Conservation (phyloP, 2,329 filamentous ascomycete species). For the Rutstroemia sp. region DNA sequence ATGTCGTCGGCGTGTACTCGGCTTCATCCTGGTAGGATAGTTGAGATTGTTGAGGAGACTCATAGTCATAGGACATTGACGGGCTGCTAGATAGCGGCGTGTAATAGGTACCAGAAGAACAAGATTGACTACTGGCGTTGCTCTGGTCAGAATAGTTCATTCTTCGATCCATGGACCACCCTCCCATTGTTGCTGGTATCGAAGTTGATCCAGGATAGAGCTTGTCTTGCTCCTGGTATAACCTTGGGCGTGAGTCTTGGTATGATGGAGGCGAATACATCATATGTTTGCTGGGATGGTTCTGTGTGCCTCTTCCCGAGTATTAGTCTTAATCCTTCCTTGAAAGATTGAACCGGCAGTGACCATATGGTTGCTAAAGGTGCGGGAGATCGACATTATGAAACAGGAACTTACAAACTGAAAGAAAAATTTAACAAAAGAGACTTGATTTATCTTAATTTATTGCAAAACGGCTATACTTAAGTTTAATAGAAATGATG, state of each 20-base stretch:
- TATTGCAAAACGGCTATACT: neutral
- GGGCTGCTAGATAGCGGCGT: neutral
- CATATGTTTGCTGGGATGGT: neutral
- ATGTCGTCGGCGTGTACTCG: neutral
- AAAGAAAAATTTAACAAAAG: neutral
- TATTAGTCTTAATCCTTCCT: slow-evolving; percentile 7
- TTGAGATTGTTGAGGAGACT: neutral
- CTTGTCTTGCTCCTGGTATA: neutral
- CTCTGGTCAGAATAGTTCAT: slow-evolving; percentile 6
- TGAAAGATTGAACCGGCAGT: neutral
- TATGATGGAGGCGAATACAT: neutral
- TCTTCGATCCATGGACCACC: slow-evolving; percentile 1
- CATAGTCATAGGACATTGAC: slow-evolving; percentile 1
- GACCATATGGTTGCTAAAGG: neutral
- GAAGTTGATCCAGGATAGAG: neutral
- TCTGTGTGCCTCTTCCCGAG: slow-evolving; percentile 2
- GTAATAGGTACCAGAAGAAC: neutral
- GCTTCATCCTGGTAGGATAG: neutral
- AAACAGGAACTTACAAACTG: neutral
- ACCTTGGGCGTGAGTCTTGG: neutral
- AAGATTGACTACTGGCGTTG: slow-evolving; percentile 7
- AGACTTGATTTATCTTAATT: neutral
- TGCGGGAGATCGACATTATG: neutral
- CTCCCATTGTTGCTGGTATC: neutral
- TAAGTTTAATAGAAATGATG: neutral